Evolutionary conservation across 2,329 filamentous ascomycete genomes (phyloP).

Genomic region (Verticillium klebahnii): DNA sequence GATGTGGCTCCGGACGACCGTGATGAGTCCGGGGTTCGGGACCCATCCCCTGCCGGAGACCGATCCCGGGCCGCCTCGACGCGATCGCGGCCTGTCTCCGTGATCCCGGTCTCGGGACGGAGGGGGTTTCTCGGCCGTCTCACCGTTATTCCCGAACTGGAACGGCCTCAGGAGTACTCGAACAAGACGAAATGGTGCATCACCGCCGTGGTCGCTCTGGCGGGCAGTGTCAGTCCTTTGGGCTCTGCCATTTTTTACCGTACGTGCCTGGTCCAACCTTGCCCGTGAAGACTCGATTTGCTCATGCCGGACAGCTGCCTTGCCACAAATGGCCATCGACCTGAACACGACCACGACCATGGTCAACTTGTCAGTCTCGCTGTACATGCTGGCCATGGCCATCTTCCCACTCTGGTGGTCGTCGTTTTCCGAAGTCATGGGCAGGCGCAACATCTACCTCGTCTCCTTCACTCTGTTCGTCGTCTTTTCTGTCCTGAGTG

Average conservation of each 20-base stretch:
- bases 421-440: conserved; percentile 68
- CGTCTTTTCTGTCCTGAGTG: conserved; percentile 65
- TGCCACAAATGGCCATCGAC: conserved; percentile 58
- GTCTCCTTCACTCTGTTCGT: conserved; percentile 68
- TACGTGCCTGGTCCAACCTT: conserved; percentile 34
- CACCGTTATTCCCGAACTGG: conserved; percentile 72
- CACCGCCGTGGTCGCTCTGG: conserved; percentile 71
- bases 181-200: conserved; percentile 79
- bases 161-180: conserved; percentile 68
- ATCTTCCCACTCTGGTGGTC: conserved; percentile 89
- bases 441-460: conserved; percentile 75
- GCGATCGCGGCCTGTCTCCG: conserved; percentile 27
- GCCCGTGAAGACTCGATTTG: not conserved
- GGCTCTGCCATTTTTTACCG: conserved; percentile 82
- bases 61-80: conserved; percentile 32
- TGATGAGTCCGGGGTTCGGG: not conserved
- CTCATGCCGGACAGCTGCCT: conserved; percentile 48
- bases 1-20: not conserved
- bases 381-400: conserved; percentile 80
- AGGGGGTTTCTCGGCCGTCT: conserved; percentile 70
- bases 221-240: conserved; percentile 73
- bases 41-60: conserved; percentile 10
- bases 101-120: conserved; percentile 45
- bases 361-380: conserved; percentile 69
- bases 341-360: conserved; percentile 60